These are phyloP conservation scores for Cladosporium sp. DNA, from an alignment of 2,329 filamentous ascomycete genomes.

Conservation along the genomic window DNA sequence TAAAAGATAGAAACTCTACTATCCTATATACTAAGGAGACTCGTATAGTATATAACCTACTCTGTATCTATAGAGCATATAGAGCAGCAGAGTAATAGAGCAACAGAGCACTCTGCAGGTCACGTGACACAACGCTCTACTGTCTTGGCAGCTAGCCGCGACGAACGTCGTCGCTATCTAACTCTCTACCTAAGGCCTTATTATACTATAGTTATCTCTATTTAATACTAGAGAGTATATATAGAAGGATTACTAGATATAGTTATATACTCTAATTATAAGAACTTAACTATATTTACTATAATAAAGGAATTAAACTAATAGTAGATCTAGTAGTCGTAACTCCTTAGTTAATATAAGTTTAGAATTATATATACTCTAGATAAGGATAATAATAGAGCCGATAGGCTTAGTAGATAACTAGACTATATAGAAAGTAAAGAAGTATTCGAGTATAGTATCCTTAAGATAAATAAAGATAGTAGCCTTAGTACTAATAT, in stretches of 20 bases:
- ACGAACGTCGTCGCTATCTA: too few species aligned
- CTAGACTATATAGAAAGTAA: background rate
- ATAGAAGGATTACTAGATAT: background rate
- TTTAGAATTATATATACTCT: background rate
- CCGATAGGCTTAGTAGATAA: background rate
- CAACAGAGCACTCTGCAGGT: too few species aligned
- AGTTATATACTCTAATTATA: background rate
- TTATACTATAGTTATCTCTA: background rate
- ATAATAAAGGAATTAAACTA: background rate
- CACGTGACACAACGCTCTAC: too few species aligned
- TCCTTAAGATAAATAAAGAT: background rate
- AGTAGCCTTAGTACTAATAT: background rate
- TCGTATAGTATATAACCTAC: too few species aligned
- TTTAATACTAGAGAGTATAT: background rate
- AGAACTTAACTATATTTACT: background rate
- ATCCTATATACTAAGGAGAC: too few species aligned
- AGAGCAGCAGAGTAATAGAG: too few species aligned
- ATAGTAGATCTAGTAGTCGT: background rate
- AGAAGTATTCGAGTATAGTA: background rate
- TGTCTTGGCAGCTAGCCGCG: too few species aligned
- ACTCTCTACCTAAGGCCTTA: too few species aligned
- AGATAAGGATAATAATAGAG: background rate
- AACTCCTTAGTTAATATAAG: background rate
- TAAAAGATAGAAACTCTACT: too few species aligned
- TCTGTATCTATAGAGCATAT: too few species aligned